These are phyloP conservation scores for Parasarocladium wereldwijsianum DNA, from an alignment of 2,329 filamentous ascomycete genomes.

Conservation along the genomic window DNA sequence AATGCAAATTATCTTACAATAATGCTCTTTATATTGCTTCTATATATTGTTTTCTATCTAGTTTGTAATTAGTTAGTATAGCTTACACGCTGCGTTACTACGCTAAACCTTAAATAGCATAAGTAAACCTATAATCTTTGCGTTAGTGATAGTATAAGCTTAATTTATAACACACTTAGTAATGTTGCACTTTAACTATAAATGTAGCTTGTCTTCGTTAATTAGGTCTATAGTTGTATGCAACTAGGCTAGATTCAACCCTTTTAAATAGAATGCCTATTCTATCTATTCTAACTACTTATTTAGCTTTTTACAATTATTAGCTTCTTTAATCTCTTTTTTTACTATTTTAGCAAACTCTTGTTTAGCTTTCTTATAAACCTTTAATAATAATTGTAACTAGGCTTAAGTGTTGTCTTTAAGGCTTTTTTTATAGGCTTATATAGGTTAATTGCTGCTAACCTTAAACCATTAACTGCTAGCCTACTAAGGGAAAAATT, in stretches of 20 bases:
- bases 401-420: neutral
- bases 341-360: neutral
- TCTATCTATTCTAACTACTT: neutral
- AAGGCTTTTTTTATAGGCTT: neutral
- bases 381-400: neutral
- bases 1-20: constrained; percentile 3
- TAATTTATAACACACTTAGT: neutral
- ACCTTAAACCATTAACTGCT: neutral
- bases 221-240: neutral
- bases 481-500: neutral
- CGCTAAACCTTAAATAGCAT: constrained; percentile 1
- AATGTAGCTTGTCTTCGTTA: neutral
- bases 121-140: neutral
- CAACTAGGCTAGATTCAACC: neutral
- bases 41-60: constrained; percentile 3
- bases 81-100: neutral
- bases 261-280: neutral
- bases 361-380: neutral
- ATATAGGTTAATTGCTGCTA: neutral
- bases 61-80: neutral
- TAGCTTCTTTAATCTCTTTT: neutral
- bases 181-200: neutral
- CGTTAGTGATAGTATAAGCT: neutral
- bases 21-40: constrained; percentile 3
- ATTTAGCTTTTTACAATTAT: neutral